These are phyloP conservation scores for Podospora pseudoanserina DNA, from an alignment of 495 filamentous ascomycete species.

Conservation along the genomic window DNA sequence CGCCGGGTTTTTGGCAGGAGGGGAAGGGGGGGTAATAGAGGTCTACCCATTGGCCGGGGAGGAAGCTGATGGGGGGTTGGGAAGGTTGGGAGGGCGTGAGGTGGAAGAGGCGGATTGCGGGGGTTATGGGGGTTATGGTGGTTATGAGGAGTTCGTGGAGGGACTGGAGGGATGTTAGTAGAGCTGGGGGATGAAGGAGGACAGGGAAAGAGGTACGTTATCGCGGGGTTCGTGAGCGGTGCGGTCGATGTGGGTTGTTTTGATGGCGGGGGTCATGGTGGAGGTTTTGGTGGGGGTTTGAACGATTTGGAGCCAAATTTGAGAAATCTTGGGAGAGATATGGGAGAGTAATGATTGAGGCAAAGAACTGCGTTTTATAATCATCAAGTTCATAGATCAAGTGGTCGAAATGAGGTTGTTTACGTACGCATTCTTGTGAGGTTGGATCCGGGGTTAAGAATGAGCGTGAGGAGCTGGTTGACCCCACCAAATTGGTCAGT, in stretches of 20 bases:
- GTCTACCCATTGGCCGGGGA: constrained; percentile 91
- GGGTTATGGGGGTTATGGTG: constrained; percentile 33
- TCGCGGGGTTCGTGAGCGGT: constrained; percentile 46
- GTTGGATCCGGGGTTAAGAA: background rate
- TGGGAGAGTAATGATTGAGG: background rate
- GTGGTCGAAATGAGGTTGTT: background rate
- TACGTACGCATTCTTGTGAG: background rate
- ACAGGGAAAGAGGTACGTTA: background rate
- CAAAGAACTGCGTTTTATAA: background rate
- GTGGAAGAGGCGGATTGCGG: constrained; percentile 39
- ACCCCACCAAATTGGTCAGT: background rate
- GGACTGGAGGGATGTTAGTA: constrained; percentile 32
- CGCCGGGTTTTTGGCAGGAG: constrained; percentile 62
- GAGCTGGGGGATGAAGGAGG: background rate
- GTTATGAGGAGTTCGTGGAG: constrained; percentile 39
- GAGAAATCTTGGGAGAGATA: background rate
- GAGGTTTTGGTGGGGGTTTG: background rate
- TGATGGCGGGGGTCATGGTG: constrained; percentile 10
- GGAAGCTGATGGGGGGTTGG: constrained; percentile 49
- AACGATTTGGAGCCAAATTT: background rate
- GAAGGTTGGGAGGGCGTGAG: constrained; percentile 22
- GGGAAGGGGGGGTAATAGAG: constrained; percentile 69
- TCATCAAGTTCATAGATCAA: background rate
- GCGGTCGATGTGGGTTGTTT: constrained; percentile 53
- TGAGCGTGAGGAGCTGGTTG: background rate